Conservation (phyloP, 169 alveolate genomes). For the Plasmodium chabaudi region DNA sequence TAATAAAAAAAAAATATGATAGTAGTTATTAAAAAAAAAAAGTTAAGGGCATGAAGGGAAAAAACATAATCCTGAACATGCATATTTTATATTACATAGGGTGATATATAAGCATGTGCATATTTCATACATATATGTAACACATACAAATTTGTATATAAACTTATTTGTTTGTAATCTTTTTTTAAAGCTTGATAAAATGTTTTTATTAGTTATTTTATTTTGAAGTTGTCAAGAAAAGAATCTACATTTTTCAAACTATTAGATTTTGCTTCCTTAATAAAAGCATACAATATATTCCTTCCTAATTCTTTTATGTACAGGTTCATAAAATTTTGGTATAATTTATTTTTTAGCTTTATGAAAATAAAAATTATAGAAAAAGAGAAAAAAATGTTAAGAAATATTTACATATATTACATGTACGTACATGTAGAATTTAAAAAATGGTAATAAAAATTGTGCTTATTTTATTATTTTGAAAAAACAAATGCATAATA, state of each 20-base stretch:
- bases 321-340: slow-evolving; percentile 64
- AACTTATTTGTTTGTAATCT: neutral
- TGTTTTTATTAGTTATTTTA: neutral
- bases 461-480: too few species aligned
- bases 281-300: slow-evolving; percentile 54
- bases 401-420: neutral
- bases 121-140: neutral
- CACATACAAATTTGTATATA: neutral
- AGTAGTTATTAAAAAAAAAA: neutral
- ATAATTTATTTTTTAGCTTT: slow-evolving; percentile 49
- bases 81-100: neutral
- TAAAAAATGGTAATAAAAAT: too few species aligned
- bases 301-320: slow-evolving; percentile 63
- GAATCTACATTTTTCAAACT: slow-evolving; percentile 26
- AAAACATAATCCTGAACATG: neutral
- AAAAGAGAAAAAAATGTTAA: neutral
- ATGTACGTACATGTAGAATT: too few species aligned
- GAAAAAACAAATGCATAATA: too few species aligned
- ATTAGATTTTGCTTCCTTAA: slow-evolving; percentile 30
- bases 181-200: too few species aligned
- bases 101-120: neutral
- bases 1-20: neutral
- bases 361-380: neutral
- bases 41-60: neutral
- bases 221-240: slow-evolving; percentile 6